phyloP scores from a whole-genome alignment of 768 basidiomycete species.

The Galerina marginata region DNA sequence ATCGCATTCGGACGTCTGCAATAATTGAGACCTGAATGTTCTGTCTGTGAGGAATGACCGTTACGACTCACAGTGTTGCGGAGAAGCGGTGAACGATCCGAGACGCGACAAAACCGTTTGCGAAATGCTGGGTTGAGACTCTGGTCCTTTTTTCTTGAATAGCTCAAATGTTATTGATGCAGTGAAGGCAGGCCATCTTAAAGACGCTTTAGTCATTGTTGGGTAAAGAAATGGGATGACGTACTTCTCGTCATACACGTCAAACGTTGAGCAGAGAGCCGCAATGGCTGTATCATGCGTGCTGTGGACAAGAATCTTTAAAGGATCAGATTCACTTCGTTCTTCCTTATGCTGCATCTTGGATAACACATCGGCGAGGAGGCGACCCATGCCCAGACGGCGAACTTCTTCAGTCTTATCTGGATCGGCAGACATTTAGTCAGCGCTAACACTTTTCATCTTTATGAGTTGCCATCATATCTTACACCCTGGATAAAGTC shows the following conservation, averaged over 20 bases:
- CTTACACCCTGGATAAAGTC: constrained; percentile 45
- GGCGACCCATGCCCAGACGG: constrained; percentile 76
- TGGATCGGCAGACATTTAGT: constrained; percentile 1
- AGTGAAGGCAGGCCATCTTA: constrained; percentile 78
- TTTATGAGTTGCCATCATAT: neutral
- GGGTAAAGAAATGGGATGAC: constrained; percentile 15
- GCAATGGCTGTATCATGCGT: constrained; percentile 79
- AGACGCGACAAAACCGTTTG: constrained; percentile 51
- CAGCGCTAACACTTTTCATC: neutral
- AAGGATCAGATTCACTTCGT: constrained; percentile 47
- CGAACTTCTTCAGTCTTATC: constrained; percentile 62
- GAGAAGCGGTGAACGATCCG: constrained; percentile 18
- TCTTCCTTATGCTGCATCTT: constrained; percentile 67
- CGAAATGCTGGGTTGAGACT: constrained; percentile 25
- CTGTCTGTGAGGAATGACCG: neutral
- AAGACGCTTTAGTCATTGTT: neutral
- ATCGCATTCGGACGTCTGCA: constrained; percentile 74
- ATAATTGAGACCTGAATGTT: neutral
- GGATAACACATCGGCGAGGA: constrained; percentile 65
- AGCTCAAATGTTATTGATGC: constrained; percentile 78
- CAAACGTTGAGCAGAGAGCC: constrained; percentile 64
- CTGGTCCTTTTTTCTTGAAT: constrained; percentile 48
- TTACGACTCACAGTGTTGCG: constrained; percentile 34
- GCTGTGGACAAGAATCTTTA: constrained; percentile 71
- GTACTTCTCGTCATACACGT: constrained; percentile 74